phyloP scores from a whole-genome alignment of 306 rosid genomes.

The Gleditsia sinensis region DNA sequence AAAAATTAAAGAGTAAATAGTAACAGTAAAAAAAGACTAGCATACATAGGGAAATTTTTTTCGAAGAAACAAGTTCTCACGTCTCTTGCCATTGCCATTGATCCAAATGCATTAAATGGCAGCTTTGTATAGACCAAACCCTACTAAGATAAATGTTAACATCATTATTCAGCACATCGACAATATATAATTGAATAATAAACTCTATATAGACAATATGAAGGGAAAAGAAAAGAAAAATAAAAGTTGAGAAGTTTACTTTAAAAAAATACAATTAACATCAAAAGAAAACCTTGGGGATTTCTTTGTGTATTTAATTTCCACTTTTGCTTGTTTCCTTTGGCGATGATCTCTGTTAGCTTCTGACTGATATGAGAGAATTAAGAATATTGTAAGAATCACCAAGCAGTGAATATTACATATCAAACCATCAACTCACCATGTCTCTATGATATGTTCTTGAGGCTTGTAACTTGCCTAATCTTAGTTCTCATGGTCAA shows the following conservation, averaged over 20 bases:
- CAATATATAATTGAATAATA: not conserved
- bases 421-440: constrained; percentile 27
- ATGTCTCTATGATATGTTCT: constrained; percentile 24
- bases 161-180: too few species aligned
- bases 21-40: too few species aligned
- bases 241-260: not conserved
- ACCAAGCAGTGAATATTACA: not conserved
- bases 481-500: constrained; percentile 27
- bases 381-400: not conserved
- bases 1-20: too few species aligned
- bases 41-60: too few species aligned
- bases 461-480: constrained; percentile 16
- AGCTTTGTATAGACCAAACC: too few species aligned
- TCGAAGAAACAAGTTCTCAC: too few species aligned
- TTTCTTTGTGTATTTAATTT: constrained; percentile 25
- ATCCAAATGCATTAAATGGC: too few species aligned
- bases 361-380: constrained; percentile 2
- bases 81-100: too few species aligned
- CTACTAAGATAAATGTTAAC: too few species aligned
- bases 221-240: not conserved
- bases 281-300: constrained; percentile 30
- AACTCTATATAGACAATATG: constrained; percentile 18
- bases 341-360: constrained; percentile 6
- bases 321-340: constrained; percentile 42
- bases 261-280: not conserved